Percentiles rank a stretch among this genome's conserved stretches.
phyloP scores from a whole-genome alignment of 495 filamentous ascomycete species.

The Lentithecium fluviatile region DNA sequence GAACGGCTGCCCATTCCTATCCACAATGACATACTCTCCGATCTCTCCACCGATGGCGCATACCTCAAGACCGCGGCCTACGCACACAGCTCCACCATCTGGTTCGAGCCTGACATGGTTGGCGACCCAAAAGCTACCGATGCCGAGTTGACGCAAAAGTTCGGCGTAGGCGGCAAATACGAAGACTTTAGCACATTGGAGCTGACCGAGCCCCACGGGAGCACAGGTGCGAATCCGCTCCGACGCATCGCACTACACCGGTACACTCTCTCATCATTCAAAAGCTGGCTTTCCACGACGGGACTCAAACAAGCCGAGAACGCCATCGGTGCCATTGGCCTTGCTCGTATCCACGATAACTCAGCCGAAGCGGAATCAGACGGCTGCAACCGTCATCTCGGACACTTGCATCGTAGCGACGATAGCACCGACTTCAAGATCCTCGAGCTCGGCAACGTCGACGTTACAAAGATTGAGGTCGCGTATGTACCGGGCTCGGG shows the following conservation, averaged over 20 bases:
- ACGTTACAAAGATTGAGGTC: slow-evolving; percentile 33
- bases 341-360: slow-evolving; percentile 18
- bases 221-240: slow-evolving; percentile 6
- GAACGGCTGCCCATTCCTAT: slow-evolving; percentile 29
- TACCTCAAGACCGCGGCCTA: slow-evolving; percentile 25
- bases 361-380: slow-evolving; percentile 14
- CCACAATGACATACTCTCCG: slow-evolving; percentile 29
- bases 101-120: slow-evolving; percentile 35
- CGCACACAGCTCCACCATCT: slow-evolving; percentile 13
- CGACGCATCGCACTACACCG: slow-evolving; percentile 27
- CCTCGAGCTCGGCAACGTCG: slow-evolving; percentile 27
- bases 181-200: slow-evolving; percentile 33
- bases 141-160: slow-evolving; percentile 11
- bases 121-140: slow-evolving; percentile 21
- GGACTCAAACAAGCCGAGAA: slow-evolving; percentile 20
- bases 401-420: slow-evolving; percentile 18
- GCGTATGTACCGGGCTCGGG: slow-evolving; percentile 29
- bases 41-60: slow-evolving; percentile 32
- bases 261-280: slow-evolving; percentile 3
- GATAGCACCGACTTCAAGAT: slow-evolving; percentile 10
- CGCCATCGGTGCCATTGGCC: slow-evolving; percentile 33
- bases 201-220: slow-evolving; percentile 21
- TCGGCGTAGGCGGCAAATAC: slow-evolving; percentile 29
- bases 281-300: slow-evolving; percentile 2
- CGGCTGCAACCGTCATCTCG: slow-evolving; percentile 25